These are phyloP conservation scores for Blastomyces gilchristii DNA, from an alignment of 2,329 filamentous ascomycete genomes.

Conservation along the genomic window DNA sequence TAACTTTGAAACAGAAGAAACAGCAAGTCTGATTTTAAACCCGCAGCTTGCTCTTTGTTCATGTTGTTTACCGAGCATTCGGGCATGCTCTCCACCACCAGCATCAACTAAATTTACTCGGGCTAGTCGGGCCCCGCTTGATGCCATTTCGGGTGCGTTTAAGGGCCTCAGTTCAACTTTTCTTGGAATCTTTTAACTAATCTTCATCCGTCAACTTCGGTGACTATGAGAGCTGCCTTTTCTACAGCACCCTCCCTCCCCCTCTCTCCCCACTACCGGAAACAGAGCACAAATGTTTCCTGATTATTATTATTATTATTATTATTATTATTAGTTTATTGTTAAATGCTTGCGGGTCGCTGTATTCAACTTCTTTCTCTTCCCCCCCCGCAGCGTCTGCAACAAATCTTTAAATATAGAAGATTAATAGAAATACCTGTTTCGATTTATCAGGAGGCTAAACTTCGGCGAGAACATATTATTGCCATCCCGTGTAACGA, in stretches of 20 bases:
- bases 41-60: background rate
- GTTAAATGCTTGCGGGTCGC: conserved; percentile 4
- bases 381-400: no score
- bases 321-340: background rate
- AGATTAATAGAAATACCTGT: background rate
- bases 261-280: background rate
- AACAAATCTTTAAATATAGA: background rate
- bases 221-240: background rate
- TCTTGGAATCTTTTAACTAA: background rate
- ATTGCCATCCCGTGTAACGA: background rate
- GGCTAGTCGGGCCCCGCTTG: background rate
- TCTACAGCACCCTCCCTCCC: no score
- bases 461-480: background rate
- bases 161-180: background rate
- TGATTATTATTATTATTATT: background rate
- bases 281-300: background rate
- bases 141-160: background rate
- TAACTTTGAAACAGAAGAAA: background rate
- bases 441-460: background rate
- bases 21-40: background rate
- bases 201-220: background rate
- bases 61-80: background rate
- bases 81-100: background rate
- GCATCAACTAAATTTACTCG: background rate
- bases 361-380: background rate